Evolutionary conservation across 352 stramenopile species (phyloP).

Genomic region (Globisporangium irregulare): DNA sequence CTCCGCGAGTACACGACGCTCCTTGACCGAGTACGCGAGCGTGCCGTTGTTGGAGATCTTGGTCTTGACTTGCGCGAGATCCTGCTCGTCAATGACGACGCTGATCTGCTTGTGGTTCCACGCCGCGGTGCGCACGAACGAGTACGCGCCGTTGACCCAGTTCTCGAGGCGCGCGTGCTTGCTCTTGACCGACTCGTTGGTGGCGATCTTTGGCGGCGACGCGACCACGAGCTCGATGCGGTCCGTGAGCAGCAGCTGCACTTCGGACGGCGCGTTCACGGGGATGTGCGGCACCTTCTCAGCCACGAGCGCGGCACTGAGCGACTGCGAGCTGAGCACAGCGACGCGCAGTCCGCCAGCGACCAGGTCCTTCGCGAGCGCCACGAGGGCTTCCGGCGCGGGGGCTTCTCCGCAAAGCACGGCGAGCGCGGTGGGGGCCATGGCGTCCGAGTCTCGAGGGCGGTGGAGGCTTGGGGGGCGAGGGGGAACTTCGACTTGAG

Average conservation of each 20-base stretch:
- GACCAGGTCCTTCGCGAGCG: constrained; percentile 51
- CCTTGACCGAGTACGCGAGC: constrained; percentile 66
- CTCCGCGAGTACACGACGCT: constrained; percentile 65
- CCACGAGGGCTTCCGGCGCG: constrained; percentile 42
- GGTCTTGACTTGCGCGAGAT: constrained; percentile 44
- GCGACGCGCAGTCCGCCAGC: constrained; percentile 54
- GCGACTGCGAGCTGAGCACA: constrained; percentile 45
- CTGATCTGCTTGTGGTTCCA: constrained; percentile 88
- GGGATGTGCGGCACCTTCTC: constrained; percentile 75
- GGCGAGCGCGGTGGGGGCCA: constrained; percentile 49
- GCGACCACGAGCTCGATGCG: constrained; percentile 68
- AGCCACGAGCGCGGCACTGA: constrained; percentile 58
- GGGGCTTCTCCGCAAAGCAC: constrained; percentile 61
- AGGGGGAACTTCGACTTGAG: constrained; percentile 17
- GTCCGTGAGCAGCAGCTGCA: constrained; percentile 67
- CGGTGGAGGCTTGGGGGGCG: neutral
- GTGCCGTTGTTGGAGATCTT: constrained; percentile 63
- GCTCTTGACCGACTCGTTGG: constrained; percentile 32
- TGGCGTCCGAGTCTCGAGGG: constrained; percentile 10
- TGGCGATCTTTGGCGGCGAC: constrained; percentile 36
- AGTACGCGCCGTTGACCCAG: constrained; percentile 73
- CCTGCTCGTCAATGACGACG: constrained; percentile 68
- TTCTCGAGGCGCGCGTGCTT: constrained; percentile 44
- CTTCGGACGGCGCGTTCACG: constrained; percentile 56
- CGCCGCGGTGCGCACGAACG: constrained; percentile 78